Base-by-base conservation (phyloP, 1,284 basidiomycete genomes). In the Nidula niveotomentosa region DNA sequence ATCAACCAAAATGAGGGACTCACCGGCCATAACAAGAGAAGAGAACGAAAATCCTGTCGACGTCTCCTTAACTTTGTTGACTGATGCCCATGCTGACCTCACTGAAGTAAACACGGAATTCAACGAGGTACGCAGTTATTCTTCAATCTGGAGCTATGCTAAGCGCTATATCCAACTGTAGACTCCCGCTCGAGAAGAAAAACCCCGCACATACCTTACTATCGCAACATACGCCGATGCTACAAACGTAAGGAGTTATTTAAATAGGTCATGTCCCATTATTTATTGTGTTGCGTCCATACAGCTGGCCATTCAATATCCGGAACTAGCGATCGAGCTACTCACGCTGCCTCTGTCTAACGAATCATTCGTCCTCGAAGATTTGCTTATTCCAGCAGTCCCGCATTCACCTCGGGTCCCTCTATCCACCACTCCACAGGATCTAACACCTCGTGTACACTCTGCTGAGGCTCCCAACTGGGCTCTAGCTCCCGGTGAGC, bases 201-300 rank as follows among this genome's bases (percentile, higher is more conserved):
- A 43, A 18, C 23, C 8, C 46, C 39, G 35, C 39, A 36, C 17
- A 58, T 70, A n/a, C 66, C 67, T 51, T 34, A 53, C 60, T 35
- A 56, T 65, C 43, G 56, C 60, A 36, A 75, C 72, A 12, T 75
- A 74, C 58, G 74, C 72, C 6, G 73, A 76, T 59, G 72, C 73
- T 44, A 67, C 72, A 34, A 74, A 75, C 60, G 74, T 74, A 61
- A 58, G 63, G 58, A 30, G 30, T 36, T 23, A 18, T 53, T 33
- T 15, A 18, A 36, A 37, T 43, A 34, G 52, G 13, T 49, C 3
- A n/a, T 46, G 12, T 23, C 10, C 13, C n/a, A n/a, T n/a, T n/a
- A 12, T 30, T 13, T 49, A 12, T 12, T 33, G 18, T 33, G 9
- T 17, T 10, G 36, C 36, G 50, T 33, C 43, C 36, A 43, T 34